Base-by-base conservation (phyloP, 1,284 basidiomycete genomes). In the Ustilago loliicola region DNA sequence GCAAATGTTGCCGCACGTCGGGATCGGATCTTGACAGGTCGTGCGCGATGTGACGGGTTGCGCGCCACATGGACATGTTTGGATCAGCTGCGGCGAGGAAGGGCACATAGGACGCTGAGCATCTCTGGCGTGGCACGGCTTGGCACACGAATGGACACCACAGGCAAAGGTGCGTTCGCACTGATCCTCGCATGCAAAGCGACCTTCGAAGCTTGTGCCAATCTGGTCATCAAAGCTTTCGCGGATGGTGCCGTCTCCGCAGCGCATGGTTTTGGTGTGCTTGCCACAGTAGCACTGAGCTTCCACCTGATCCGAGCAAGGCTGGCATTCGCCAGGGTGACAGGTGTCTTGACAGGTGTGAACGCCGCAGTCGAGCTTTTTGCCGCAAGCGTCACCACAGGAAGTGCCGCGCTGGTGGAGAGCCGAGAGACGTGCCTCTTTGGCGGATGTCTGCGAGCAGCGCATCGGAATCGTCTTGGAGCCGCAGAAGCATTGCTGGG, bases 401-500 rank as follows among this genome's bases (percentile, higher is more conserved):
- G 83, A 83, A 8, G 80, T 79, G 57, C 80, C 75, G 48, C 60
- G 66, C 32, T 77, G 65, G 32, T 64, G 45, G 2, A 78, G 57
- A 17, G 61, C 56, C 13, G 72, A 66, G 13, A 72, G 48, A 13
- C 66, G 65, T 3, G 72, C 66, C 19, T 62, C 76, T 47, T 71
- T 69, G 29, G 66, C 42, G 1, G 77, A 36, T 1, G 81, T 69
- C 64, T 86, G 85, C 1, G 83, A 83, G 70, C 85, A 86, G 25
- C 84, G 79, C 61, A 80, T 72, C 1, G 80, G 61, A 9, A 83
- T 65, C 34, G 62, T 61, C 27, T 83, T 70, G 42, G 71, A 66
- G 5, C 85, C 85, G 63, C 85, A 86, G 67, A 82, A 85, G 65
- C 85, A 86, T 17, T 77, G 67, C 53, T 81, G 78, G 5, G 72